phyloP scores from a whole-genome alignment of 192 early-diverging fungal genomes.

The Lunasporangiospora selenospora region DNA sequence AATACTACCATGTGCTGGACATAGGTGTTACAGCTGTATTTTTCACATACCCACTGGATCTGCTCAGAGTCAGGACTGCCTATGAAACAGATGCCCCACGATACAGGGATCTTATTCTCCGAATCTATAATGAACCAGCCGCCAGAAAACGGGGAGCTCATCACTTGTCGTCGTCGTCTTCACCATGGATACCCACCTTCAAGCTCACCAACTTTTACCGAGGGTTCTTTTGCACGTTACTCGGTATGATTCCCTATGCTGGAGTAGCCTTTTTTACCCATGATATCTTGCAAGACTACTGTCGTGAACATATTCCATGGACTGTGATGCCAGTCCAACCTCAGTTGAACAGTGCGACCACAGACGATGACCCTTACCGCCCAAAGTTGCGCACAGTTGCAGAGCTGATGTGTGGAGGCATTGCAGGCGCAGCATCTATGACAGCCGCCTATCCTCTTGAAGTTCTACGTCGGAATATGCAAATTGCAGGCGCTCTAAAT shows the following conservation, averaged over 20 bases:
- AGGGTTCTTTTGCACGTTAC: conserved; percentile 87
- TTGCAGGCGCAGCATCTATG: conserved; percentile 86
- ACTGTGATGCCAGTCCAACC: conserved; percentile 29
- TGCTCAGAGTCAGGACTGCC: conserved; percentile 91
- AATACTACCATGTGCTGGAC: too few species aligned
- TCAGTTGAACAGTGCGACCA: conserved; percentile 7
- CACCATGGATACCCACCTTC: conserved; percentile 17
- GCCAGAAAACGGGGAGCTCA: too few species aligned
- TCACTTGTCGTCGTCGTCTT: too few species aligned
- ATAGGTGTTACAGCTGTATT: conserved; percentile 87
- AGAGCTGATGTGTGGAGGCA: conserved; percentile 79
- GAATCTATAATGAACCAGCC: conserved; percentile 82
- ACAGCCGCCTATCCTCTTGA: conserved; percentile 93
- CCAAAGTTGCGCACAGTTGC: conserved; percentile 76
- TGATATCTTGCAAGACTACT: conserved; percentile 71
- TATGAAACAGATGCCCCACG: conserved; percentile 63
- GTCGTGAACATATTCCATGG: conserved; percentile 51
- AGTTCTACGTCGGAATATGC: conserved; percentile 86
- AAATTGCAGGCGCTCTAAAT: conserved; percentile 73
- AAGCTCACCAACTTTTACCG: conserved; percentile 89
- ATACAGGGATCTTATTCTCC: conserved; percentile 36
- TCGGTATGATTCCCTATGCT: conserved; percentile 97
- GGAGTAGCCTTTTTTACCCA: conserved; percentile 95
- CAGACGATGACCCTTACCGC: conserved; percentile 49
- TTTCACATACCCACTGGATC: conserved; percentile 90